phyloP scores from a whole-genome alignment of 306 rosid genomes.

The Acacia confusa region DNA sequence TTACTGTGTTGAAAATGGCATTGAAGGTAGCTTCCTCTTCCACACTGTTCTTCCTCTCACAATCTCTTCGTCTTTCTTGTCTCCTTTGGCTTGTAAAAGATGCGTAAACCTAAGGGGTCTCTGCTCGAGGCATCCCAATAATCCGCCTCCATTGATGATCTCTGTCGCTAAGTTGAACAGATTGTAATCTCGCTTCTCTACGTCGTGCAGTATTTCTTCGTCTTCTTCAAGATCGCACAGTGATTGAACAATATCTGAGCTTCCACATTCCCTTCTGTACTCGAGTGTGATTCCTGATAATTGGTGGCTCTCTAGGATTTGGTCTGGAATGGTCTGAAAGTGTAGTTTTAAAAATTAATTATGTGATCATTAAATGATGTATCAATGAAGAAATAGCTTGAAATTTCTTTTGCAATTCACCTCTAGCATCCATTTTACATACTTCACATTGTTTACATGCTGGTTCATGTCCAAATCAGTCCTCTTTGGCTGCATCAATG shows the following conservation, averaged over 20 bases:
- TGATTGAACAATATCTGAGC: conserved; percentile 74
- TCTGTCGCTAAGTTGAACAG: conserved; percentile 57
- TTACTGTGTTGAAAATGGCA: conserved; percentile 51
- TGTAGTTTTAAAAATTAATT: conserved; percentile 1
- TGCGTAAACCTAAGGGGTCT: conserved; percentile 66
- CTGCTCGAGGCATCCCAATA: conserved; percentile 53
- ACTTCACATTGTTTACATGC: conserved; percentile 92
- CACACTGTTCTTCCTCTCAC: conserved; percentile 82
- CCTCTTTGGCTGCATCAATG: conserved; percentile 69
- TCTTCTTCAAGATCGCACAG: conserved; percentile 78
- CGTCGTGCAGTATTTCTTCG: conserved; percentile 55
- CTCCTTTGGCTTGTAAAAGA: conserved; percentile 64
- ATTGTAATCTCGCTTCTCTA: conserved; percentile 43
- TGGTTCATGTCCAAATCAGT: conserved; percentile 95
- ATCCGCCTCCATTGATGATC: conserved; percentile 61
- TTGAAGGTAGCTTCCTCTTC: conserved; percentile 58
- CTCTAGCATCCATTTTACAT: conserved; percentile 93
- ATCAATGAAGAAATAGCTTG: background rate
- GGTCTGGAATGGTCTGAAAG: conserved; percentile 70
- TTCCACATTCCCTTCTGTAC: conserved; percentile 84
- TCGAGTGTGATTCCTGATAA: conserved; percentile 67
- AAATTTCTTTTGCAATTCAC: conserved; percentile 39
- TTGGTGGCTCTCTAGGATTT: conserved; percentile 66
- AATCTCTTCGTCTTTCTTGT: conserved; percentile 65
- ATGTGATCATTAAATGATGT: conserved; percentile 7